A percentile compares a stretch with the other conserved stretches of the same genome.
Evolutionary conservation across 192 early-diverging fungal species (phyloP).

Genomic region (Diversispora eburnea): DNA sequence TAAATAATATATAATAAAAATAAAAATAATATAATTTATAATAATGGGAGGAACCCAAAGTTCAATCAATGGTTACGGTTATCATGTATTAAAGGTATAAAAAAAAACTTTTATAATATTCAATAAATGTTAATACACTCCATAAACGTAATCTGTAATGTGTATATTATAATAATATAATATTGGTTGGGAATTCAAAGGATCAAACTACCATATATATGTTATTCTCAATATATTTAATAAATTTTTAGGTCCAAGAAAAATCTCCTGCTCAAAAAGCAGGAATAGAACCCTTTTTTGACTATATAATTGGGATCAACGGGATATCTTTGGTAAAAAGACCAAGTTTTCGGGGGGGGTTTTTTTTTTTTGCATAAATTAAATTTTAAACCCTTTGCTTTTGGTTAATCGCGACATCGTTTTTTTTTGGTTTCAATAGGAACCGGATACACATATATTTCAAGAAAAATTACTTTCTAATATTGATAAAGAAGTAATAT

Average conservation of each 20-base stretch:
- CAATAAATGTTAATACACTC: too few species aligned
- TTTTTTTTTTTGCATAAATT: background rate
- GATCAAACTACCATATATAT: background rate
- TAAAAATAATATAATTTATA: too few species aligned
- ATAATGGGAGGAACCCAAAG: constrained; percentile 30
- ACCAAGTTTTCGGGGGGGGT: background rate
- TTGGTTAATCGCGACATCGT: background rate
- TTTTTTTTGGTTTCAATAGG: background rate
- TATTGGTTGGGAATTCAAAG: background rate
- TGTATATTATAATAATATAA: background rate
- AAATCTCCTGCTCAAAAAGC: constrained; percentile 62
- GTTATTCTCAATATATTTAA: background rate
- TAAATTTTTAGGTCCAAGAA: constrained; percentile 51
- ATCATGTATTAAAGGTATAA: constrained; percentile 64
- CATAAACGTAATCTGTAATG: too few species aligned
- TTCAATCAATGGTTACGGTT: constrained; percentile 44
- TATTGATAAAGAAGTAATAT: constrained; percentile 43
- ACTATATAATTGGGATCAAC: constrained; percentile 64
- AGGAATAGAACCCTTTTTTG: constrained; percentile 72
- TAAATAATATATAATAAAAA: too few species aligned
- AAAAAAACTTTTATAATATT: background rate
- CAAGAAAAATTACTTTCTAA: constrained; percentile 44
- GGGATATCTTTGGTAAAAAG: constrained; percentile 47
- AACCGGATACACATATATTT: constrained; percentile 39
- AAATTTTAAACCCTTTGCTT: background rate